phyloP scores from a whole-genome alignment of 495 filamentous ascomycete species.

The Aspergillus nanangensis region DNA sequence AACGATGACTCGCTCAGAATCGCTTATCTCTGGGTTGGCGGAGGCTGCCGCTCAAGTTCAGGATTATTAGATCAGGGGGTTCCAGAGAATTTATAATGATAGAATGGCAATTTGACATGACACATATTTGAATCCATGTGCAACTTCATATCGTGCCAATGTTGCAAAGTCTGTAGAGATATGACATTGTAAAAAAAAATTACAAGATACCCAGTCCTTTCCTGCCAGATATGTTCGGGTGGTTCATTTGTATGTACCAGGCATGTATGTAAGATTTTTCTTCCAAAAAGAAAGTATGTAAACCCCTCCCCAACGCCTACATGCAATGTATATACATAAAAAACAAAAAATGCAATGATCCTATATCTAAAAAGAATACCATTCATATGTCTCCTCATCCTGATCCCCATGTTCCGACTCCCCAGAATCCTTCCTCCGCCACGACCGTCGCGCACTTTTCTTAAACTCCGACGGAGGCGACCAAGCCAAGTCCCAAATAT shows the following conservation, averaged over 20 bases:
- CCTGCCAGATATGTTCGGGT: no score
- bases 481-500: constrained; percentile 29
- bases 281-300: no score
- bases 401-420: not conserved
- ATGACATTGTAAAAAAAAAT: no score
- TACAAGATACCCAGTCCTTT: no score
- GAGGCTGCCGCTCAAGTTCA: constrained; percentile 4
- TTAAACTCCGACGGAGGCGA: constrained; percentile 15
- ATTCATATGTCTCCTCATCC: constrained; percentile 13
- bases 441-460: constrained; percentile 1
- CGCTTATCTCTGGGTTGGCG: constrained; percentile 18
- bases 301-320: not conserved
- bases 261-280: no score
- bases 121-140: no score
- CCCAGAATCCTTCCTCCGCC: not conserved
- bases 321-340: not conserved
- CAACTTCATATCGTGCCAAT: no score
- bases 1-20: constrained; percentile 22
- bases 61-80: not conserved
- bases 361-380: constrained; percentile 7
- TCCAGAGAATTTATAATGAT: no score
- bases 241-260: no score
- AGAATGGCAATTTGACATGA: no score
- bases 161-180: no score
- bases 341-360: not conserved